phyloP scores from a whole-genome alignment of 2,329 filamentous ascomycete species.

The Colletotrichum cereale region DNA sequence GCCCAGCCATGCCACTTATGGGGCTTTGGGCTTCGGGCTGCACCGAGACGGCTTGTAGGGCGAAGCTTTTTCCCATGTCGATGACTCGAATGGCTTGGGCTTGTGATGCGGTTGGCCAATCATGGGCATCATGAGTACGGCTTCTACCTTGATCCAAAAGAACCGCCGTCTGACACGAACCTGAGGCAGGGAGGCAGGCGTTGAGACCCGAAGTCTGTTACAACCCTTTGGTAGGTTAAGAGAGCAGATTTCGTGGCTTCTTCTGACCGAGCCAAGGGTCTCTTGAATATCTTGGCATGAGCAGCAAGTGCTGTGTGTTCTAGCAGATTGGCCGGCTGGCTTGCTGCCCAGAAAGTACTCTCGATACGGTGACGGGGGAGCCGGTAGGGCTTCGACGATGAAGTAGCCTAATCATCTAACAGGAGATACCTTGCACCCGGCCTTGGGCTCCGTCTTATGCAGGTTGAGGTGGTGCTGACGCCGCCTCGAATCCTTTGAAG shows the following conservation, averaged over 20 bases:
- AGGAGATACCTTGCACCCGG: slow-evolving; percentile 12
- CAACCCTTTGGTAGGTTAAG: slow-evolving; percentile 7
- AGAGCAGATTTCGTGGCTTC: slow-evolving; percentile 8
- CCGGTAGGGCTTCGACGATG: neutral
- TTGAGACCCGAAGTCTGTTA: neutral
- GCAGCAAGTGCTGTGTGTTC: slow-evolving; percentile 1
- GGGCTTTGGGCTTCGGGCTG: neutral
- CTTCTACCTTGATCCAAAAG: slow-evolving; percentile 4
- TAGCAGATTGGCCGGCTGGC: neutral
- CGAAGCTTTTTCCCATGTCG: slow-evolving; percentile 14
- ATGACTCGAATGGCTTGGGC: slow-evolving; percentile 18
- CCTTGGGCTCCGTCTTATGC: slow-evolving; percentile 28
- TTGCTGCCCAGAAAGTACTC: slow-evolving; percentile 18
- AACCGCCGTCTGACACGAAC: neutral
- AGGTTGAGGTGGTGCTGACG: slow-evolving; percentile 30
- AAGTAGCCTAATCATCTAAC: neutral
- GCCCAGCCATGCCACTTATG: slow-evolving; percentile 7
- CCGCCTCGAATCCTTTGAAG: slow-evolving; percentile 31
- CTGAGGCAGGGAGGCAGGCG: neutral
- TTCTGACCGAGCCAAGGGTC: neutral
- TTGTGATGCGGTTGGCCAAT: slow-evolving; percentile 11
- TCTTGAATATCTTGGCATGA: slow-evolving; percentile 12
- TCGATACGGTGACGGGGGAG: neutral
- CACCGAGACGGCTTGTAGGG: slow-evolving; percentile 12
- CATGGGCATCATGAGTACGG: neutral